Conservation (phyloP, 108 stramenopile species). For the Nitzschia sp. region DNA sequence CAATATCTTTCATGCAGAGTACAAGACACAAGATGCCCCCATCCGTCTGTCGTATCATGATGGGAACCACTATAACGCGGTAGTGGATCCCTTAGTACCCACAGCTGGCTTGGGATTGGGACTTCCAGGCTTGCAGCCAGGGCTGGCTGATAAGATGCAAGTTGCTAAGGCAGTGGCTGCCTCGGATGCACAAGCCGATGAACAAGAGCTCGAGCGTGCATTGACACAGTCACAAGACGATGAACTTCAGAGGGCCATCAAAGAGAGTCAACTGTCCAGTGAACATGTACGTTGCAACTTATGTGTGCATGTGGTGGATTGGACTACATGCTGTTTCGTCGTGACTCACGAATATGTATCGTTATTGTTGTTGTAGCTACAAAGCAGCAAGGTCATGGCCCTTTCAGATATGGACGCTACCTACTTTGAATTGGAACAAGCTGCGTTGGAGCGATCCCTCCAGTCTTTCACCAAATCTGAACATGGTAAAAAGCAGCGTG, state of each 20-base stretch:
- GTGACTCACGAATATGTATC: background rate
- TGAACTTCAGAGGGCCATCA: constrained; percentile 54
- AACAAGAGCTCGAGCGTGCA: constrained; percentile 49
- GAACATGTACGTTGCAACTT: constrained; percentile 28
- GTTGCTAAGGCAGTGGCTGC: constrained; percentile 66
- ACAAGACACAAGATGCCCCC: constrained; percentile 63
- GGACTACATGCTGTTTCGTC: background rate
- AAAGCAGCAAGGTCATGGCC: constrained; percentile 63
- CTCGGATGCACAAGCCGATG: constrained; percentile 53
- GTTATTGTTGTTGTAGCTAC: constrained; percentile 31
- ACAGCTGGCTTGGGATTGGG: constrained; percentile 84
- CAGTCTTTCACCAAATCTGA: constrained; percentile 55
- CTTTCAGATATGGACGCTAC: constrained; percentile 75
- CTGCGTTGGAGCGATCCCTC: constrained; percentile 64
- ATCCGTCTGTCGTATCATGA: constrained; percentile 82
- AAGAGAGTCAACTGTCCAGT: constrained; percentile 41
- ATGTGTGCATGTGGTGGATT: background rate
- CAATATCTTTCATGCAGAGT: constrained; percentile 83
- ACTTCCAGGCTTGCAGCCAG: constrained; percentile 73
- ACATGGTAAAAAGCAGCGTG: constrained; percentile 56
- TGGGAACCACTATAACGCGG: constrained; percentile 86
- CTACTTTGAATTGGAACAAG: constrained; percentile 83
- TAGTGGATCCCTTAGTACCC: constrained; percentile 73
- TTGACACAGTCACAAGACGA: constrained; percentile 55
- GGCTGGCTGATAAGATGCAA: constrained; percentile 78